Conservation (phyloP, 2,329 filamentous ascomycete species). For the Cytospora schulzeri region DNA sequence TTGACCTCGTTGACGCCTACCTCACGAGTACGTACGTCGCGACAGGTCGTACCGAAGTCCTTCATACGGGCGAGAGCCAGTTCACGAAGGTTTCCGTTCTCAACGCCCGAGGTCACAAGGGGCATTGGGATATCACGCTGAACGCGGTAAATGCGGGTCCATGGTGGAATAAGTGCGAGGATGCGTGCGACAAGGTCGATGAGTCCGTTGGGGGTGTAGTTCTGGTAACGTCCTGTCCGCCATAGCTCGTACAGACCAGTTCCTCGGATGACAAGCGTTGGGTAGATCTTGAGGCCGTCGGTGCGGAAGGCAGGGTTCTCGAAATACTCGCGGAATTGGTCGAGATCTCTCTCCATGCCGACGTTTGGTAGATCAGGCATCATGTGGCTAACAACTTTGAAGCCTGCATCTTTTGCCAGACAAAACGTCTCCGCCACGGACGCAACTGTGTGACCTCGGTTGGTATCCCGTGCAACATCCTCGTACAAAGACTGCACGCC, state of each 20-base stretch:
- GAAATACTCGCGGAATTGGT: slow-evolving; percentile 97
- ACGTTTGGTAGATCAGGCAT: slow-evolving; percentile 99
- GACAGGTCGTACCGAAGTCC: slow-evolving; percentile 95
- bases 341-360: slow-evolving; percentile 95
- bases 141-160: slow-evolving; percentile 98
- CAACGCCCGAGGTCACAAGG: slow-evolving; percentile 95
- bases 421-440: slow-evolving; percentile 96
- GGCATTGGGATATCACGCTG: slow-evolving; percentile 99
- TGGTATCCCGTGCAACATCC: slow-evolving; percentile 96
- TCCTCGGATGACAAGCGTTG: slow-evolving; percentile 93
- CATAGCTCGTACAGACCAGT: slow-evolving; percentile 97
- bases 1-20: slow-evolving; percentile 99
- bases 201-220: slow-evolving; percentile 96
- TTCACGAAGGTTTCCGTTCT: slow-evolving; percentile 95
- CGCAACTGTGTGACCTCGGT: slow-evolving; percentile 93
- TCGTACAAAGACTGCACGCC: slow-evolving; percentile 97
- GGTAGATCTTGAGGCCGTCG: slow-evolving; percentile 97
- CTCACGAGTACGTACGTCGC: slow-evolving; percentile 93
- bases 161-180: slow-evolving; percentile 88
- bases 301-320: slow-evolving; percentile 95
- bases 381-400: slow-evolving; percentile 99
- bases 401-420: slow-evolving; percentile 95
- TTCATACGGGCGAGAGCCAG: slow-evolving; percentile 97
- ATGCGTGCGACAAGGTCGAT: slow-evolving; percentile 97
- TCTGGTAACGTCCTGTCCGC: slow-evolving; percentile 95